Evolutionary conservation across 192 early-diverging fungal genomes (phyloP).

Genomic region (Backusella liffmaniae): DNA sequence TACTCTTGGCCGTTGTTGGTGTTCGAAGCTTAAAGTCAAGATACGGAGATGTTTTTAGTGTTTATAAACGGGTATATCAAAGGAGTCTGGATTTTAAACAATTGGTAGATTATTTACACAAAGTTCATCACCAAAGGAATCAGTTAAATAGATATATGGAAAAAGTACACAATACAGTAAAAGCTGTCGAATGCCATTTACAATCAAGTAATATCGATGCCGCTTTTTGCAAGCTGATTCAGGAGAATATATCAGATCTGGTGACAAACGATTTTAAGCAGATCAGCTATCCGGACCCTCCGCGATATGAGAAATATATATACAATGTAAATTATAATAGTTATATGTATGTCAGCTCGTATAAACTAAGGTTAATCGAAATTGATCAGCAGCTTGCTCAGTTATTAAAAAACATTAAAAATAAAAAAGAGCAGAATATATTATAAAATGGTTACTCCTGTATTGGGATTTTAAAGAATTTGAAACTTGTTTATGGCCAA

Average conservation of each 20-base stretch:
- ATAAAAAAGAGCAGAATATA: neutral
- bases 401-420: neutral
- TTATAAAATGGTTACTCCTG: neutral
- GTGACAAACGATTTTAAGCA: neutral
- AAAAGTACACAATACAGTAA: neutral
- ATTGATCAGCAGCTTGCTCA: neutral
- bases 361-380: neutral
- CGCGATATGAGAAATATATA: neutral
- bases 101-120: neutral
- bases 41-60: neutral
- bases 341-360: neutral
- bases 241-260: neutral
- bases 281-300: neutral
- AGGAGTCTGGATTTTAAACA: neutral
- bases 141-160: neutral
- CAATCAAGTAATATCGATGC: neutral
- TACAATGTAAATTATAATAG: slow-evolving; percentile 1
- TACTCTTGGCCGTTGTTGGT: neutral
- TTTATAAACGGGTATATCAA: slow-evolving; percentile 6
- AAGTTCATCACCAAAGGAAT: neutral
- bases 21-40: neutral
- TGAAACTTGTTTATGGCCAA: neutral
- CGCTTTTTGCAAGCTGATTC: neutral
- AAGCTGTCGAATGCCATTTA: neutral
- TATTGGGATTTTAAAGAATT: neutral